Conservation (phyloP, 441 rosid species). For the Capsella rubella region DNA sequence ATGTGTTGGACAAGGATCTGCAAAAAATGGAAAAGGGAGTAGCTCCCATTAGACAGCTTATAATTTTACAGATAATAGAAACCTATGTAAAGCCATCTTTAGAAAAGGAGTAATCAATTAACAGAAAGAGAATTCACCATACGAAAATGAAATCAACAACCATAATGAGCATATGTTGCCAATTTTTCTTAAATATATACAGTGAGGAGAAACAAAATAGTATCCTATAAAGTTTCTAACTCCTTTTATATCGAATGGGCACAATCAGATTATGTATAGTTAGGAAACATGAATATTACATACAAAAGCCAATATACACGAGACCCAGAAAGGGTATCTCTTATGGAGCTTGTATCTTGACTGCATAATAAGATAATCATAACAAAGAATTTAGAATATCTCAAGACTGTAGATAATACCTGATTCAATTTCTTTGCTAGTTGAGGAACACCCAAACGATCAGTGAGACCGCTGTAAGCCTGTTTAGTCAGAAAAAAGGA, state of each 20-base stretch:
- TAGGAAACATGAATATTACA: slow-evolving; percentile 1
- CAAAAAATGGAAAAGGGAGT: slow-evolving; percentile 25
- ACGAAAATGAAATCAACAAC: slow-evolving; percentile 1
- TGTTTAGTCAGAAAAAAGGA: slow-evolving; percentile 35
- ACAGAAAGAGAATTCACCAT: slow-evolving; percentile 10
- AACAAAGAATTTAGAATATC: neutral
- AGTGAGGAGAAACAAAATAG: neutral
- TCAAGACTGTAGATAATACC: slow-evolving; percentile 52
- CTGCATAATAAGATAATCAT: slow-evolving; percentile 1
- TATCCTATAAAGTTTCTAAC: slow-evolving; percentile 9
- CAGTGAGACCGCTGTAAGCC: slow-evolving; percentile 85
- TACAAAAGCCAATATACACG: neutral
- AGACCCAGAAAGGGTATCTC: neutral
- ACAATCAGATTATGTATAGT: slow-evolving; percentile 1
- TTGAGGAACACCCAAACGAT: slow-evolving; percentile 93
- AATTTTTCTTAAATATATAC: slow-evolving; percentile 10
- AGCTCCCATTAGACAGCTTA: slow-evolving; percentile 8
- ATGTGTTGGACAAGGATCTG: slow-evolving; percentile 95
- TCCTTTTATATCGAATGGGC: slow-evolving; percentile 4
- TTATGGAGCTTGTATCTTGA: neutral
- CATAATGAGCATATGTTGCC: neutral
- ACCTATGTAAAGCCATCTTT: neutral
- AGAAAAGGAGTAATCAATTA: neutral
- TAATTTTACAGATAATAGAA: slow-evolving; percentile 2
- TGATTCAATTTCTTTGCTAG: slow-evolving; percentile 92